These are phyloP conservation scores for Epichloe amarillans DNA, from an alignment of 2,329 filamentous ascomycete species.

Conservation along the genomic window DNA sequence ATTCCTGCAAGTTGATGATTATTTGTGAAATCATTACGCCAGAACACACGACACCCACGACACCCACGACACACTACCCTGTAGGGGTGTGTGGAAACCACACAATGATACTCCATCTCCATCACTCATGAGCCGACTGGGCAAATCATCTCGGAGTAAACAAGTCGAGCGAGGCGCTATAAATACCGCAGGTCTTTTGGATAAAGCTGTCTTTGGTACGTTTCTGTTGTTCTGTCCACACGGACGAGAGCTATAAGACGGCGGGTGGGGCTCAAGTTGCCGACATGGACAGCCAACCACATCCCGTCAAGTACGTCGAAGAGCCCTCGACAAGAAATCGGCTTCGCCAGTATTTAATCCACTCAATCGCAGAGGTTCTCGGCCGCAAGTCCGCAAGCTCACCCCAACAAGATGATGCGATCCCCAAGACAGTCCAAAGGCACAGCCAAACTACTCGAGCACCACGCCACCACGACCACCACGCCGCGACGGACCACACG, in stretches of 20 bases:
- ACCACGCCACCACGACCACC: constrained; percentile 9
- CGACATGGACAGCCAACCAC: not conserved
- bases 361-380: too few relatives aligned
- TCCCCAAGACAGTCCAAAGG: constrained; percentile 46
- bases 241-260: not conserved
- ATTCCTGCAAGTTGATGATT: too few relatives aligned
- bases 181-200: too few relatives aligned
- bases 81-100: not conserved
- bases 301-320: not conserved
- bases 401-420: constrained; percentile 28
- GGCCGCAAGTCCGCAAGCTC: not conserved
- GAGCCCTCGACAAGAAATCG: too few relatives aligned
- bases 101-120: too few relatives aligned
- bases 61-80: not conserved
- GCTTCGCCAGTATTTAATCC: too few relatives aligned
- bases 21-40: too few relatives aligned
- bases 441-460: constrained; percentile 40
- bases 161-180: too few relatives aligned
- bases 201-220: too few relatives aligned
- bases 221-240: not conserved
- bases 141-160: too few relatives aligned
- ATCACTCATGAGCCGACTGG: too few relatives aligned
- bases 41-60: not conserved
- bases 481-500: constrained; percentile 34
- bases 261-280: not conserved